Evolutionary conservation across 2,329 filamentous ascomycete species (phyloP), one percentile per base, ranked within the genome.

Genomic region (Aspergillus fischeri): DNA sequence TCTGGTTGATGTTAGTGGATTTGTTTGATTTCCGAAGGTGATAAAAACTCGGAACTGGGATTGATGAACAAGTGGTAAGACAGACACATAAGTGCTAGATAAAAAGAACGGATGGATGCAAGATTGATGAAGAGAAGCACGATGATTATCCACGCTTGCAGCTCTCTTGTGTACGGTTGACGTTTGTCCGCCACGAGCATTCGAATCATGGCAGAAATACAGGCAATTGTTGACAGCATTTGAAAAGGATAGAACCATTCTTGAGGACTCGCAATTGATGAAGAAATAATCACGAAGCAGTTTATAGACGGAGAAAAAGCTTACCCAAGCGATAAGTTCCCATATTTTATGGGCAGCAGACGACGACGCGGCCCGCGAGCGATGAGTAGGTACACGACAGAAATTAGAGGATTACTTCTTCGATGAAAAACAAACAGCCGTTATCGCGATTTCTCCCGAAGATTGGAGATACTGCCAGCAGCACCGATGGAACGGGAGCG

Each of bases 1-100:
- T 96, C 92, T 95, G 67, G 52, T 35, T 48, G 4, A 11, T 10
- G 27, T 67, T 58, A 67, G 60, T 45, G 51, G 50, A 41, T 17
- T 45, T 53, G 45, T 38, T 32, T 50, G n/a, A 3, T 42, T 14
- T 17, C 25, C 17, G 28, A 48, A 25, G 38, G 10, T 24, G 14
- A 38, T 28, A 28, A 49, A 25, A 25, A 52, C n/a, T 14, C 4
- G 11, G 11, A 17, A 7, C 4, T 14, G 9, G 3, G 20, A 35
- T 4, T 21, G 24, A 51, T 50, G 27, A 51, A 35, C 25, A 14
- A 32, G 29, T 10, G 20, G 51, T 9, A 47, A 42, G 8, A n/a
- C 27, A 24, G 11, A n/a, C 32, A 51, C 24, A 54, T 7, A 41
- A 21, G 14, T 14, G 47, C 24, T 9, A 29, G 20, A 48, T 17